Conservation (phyloP, 2,329 filamentous ascomycete genomes). For the Stagonosporopsis tanaceti region DNA sequence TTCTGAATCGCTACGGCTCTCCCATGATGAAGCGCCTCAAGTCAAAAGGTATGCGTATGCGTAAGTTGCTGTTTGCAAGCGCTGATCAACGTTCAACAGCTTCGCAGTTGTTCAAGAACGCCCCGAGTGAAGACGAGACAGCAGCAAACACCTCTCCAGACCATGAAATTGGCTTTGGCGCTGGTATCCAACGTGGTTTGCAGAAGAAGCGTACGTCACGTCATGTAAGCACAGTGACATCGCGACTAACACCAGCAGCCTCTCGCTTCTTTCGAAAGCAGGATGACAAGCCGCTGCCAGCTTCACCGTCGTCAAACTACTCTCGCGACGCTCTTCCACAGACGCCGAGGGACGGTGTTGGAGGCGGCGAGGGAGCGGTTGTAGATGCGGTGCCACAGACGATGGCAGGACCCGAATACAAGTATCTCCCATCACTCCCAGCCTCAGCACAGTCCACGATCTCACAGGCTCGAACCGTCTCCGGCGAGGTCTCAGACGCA, state of each 20-base stretch:
- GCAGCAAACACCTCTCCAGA: conserved; percentile 10
- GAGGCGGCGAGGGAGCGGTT: conserved; percentile 1
- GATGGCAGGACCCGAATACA: background rate
- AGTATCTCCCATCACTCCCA: conserved; percentile 1
- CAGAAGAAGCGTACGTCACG: conserved; percentile 28
- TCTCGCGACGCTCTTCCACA: background rate
- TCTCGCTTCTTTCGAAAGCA: conserved; percentile 9
- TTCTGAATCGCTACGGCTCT: background rate
- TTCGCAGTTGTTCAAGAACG: conserved; percentile 33
- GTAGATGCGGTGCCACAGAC: background rate
- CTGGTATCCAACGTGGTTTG: conserved; percentile 23
- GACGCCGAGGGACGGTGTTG: background rate
- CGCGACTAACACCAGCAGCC: conserved; percentile 17
- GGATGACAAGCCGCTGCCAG: background rate
- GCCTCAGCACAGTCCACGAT: background rate
- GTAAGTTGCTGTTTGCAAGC: background rate
- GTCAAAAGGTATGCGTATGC: conserved; percentile 25
- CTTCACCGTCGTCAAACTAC: background rate
- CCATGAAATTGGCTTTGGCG: conserved; percentile 20
- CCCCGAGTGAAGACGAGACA: conserved; percentile 28
- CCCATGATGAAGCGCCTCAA: conserved; percentile 31
- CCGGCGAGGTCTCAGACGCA: background rate
- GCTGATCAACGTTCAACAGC: conserved; percentile 16
- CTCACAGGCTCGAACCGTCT: background rate
- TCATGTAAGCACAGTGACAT: background rate